Evolutionary conservation across 2,329 filamentous ascomycete genomes (phyloP).

Genomic region (Hansfordia pulvinata): DNA sequence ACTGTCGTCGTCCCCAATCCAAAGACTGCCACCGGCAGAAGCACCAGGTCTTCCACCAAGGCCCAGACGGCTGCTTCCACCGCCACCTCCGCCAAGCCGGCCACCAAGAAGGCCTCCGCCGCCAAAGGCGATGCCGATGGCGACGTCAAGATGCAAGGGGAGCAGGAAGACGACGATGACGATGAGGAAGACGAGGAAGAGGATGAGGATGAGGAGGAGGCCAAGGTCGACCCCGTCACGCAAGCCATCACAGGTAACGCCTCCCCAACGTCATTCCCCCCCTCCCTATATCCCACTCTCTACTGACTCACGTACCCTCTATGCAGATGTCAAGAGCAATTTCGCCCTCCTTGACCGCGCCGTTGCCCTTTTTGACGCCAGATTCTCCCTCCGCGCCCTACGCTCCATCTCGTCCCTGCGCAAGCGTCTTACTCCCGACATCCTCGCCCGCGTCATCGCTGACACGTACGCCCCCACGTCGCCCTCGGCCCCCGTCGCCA

Average conservation of each 20-base stretch:
- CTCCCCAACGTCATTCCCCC: conserved; percentile 1
- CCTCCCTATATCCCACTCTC: not conserved
- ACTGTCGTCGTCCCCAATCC: conserved; percentile 66
- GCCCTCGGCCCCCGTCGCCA: conserved; percentile 50
- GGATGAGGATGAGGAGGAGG: conserved; percentile 34
- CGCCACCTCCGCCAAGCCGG: no score
- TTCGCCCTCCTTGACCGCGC: conserved; percentile 85
- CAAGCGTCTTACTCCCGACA: conserved; percentile 74
- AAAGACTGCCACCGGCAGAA: no score
- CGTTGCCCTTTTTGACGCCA: conserved; percentile 82
- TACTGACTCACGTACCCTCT: not conserved
- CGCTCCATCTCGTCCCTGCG: conserved; percentile 92
- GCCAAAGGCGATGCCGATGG: conserved; percentile 48
- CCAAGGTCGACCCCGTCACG: conserved; percentile 44
- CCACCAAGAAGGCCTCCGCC: conserved; percentile 42
- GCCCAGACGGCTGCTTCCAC: no score
- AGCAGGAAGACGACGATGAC: conserved; percentile 33
- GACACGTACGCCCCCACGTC: conserved; percentile 58
- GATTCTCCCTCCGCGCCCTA: conserved; percentile 87
- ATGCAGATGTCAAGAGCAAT: conserved; percentile 82
- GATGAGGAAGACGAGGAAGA: conserved; percentile 55
- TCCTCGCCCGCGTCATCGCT: conserved; percentile 67
- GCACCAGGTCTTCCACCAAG: conserved; percentile 12
- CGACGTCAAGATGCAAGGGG: conserved; percentile 59
- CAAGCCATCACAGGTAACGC: conserved; percentile 48